phyloP scores from a whole-genome alignment of 805 yeast genomes.

The Suhomyces sp. region DNA sequence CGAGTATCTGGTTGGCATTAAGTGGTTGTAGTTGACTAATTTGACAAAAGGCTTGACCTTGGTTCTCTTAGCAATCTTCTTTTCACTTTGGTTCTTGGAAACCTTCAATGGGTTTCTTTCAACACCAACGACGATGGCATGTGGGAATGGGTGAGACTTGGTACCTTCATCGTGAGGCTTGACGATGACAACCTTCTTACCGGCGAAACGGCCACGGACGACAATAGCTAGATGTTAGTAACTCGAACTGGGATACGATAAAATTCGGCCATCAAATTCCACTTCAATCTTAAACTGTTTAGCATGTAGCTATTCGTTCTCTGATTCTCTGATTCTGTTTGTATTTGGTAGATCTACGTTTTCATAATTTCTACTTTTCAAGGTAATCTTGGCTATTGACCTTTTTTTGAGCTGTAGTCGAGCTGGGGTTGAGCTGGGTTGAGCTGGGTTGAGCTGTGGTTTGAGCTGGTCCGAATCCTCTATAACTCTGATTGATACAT shows the following conservation, averaged over 20 bases:
- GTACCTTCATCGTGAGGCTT: slow-evolving; percentile 98
- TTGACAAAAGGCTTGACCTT: slow-evolving; percentile 98
- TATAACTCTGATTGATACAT: slow-evolving; percentile 42
- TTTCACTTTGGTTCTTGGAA: slow-evolving; percentile 89
- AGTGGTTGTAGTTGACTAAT: slow-evolving; percentile 98
- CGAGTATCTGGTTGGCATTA: slow-evolving; percentile 99
- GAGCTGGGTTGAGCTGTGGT: no score
- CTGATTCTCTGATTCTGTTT: no score
- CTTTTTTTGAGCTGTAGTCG: no score
- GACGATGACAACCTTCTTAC: slow-evolving; percentile 99
- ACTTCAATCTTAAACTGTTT: no score
- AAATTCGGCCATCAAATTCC: no score
- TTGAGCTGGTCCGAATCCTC: background rate
- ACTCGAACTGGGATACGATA: no score
- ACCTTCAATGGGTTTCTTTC: slow-evolving; percentile 98
- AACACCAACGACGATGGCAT: slow-evolving; percentile 98
- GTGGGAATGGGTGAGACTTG: slow-evolving; percentile 98
- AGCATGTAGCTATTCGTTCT: no score
- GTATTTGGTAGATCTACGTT: no score
- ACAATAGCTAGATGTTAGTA: slow-evolving; percentile 70
- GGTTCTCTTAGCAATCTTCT: slow-evolving; percentile 96
- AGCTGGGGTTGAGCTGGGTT: no score
- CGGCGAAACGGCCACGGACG: slow-evolving; percentile 99
- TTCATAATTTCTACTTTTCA: no score
- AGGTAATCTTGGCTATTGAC: no score